A percentile compares a stretch with the other conserved stretches of the same genome.
Evolutionary conservation across 805 yeast species (phyloP).

Genomic region (Metschnikowia arizonensis): DNA sequence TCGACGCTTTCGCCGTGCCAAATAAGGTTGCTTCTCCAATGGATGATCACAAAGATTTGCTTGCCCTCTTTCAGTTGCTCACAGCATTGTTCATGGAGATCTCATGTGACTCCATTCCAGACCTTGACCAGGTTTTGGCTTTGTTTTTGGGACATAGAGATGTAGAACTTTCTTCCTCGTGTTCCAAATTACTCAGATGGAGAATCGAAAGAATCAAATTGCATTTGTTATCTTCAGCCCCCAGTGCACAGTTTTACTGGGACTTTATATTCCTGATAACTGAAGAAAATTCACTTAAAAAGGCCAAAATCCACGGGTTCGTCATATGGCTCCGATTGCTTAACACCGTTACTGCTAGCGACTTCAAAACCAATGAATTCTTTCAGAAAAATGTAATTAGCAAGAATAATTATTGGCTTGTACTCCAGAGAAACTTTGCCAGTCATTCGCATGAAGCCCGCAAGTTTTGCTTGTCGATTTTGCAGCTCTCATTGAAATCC

Average conservation of each 20-base stretch:
- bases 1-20: background rate
- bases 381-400: constrained; percentile 28
- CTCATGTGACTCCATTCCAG: background rate
- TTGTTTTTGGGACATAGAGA: constrained; percentile 37
- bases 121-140: constrained; percentile 23
- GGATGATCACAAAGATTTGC: background rate
- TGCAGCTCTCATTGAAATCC: constrained; percentile 55
- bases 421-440: constrained; percentile 53
- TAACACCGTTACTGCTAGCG: constrained; percentile 16
- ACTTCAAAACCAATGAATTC: constrained; percentile 10
- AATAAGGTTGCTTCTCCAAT: background rate
- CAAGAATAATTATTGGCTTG: constrained; percentile 43
- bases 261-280: constrained; percentile 36
- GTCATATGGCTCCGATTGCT: constrained; percentile 57
- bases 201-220: constrained; percentile 34
- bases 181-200: constrained; percentile 52
- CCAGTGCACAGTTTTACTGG: constrained; percentile 40
- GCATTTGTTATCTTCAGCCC: constrained; percentile 4
- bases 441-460: constrained; percentile 60
- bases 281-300: constrained; percentile 18
- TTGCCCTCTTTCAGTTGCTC: background rate
- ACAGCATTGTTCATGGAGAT: background rate
- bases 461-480: constrained; percentile 62
- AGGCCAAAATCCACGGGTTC: constrained; percentile 40
- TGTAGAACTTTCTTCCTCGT: constrained; percentile 31